A percentile compares a stretch with the other conserved stretches of the same genome.
phyloP scores from a whole-genome alignment of 129 eudicot genomes.

The Saussurea involucrata region DNA sequence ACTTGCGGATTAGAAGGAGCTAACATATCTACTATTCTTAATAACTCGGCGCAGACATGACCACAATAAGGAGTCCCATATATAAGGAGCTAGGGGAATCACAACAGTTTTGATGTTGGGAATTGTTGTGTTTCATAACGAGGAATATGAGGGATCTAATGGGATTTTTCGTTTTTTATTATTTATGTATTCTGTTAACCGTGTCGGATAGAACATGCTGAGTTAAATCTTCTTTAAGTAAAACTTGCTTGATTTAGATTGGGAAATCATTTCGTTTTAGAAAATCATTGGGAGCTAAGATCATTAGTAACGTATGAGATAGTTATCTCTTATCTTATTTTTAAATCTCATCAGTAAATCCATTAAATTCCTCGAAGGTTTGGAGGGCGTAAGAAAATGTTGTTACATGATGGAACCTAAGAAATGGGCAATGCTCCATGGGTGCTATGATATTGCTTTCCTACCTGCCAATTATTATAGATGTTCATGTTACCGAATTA shows the following conservation, averaged over 20 bases:
- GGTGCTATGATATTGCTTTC: conserved; percentile 5
- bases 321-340: neutral
- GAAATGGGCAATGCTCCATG: neutral
- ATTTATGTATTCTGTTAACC: neutral
- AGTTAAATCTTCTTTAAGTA: neutral
- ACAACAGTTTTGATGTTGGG: neutral
- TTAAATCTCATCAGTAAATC: neutral
- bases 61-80: neutral
- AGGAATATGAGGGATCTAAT: neutral
- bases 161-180: neutral
- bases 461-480: conserved; percentile 8
- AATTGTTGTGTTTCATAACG: neutral
- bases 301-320: conserved; percentile 8
- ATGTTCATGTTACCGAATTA: neutral
- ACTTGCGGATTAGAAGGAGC: neutral
- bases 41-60: neutral
- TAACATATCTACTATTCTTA: neutral
- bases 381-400: neutral
- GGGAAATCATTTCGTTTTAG: neutral
- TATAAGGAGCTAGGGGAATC: conserved; percentile 1
- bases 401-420: neutral
- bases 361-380: neutral
- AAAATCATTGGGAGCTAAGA: neutral
- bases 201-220: neutral
- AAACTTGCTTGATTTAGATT: neutral